These are phyloP conservation scores for Cocos nucifera DNA, from an alignment of 176 grass and related monocot species.

Conservation along the genomic window DNA sequence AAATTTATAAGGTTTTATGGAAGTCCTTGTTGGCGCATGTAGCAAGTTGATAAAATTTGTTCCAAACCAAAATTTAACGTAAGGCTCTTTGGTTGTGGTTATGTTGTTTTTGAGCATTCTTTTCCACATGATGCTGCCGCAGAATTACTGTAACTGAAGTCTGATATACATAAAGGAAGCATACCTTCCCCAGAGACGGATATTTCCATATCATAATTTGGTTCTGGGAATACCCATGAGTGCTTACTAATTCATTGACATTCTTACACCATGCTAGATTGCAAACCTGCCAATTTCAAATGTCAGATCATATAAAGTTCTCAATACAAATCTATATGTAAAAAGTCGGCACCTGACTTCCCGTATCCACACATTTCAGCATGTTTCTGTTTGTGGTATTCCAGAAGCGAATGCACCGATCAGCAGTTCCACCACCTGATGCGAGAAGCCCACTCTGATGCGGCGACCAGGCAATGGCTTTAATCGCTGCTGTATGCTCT, in stretches of 20 bases:
- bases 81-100: too few species aligned
- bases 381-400: slow-evolving; percentile 77
- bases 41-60: too few species aligned
- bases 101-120: too few species aligned
- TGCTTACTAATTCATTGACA: slow-evolving; percentile 88
- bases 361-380: slow-evolving; percentile 83
- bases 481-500: slow-evolving; percentile 85
- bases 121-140: too few species aligned
- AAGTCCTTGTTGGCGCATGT: too few species aligned
- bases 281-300: slow-evolving; percentile 47
- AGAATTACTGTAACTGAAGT: too few species aligned
- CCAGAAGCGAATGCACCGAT: slow-evolving; percentile 93
- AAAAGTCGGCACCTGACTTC: slow-evolving; percentile 54
- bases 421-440: slow-evolving; percentile 93
- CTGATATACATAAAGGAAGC: not conserved
- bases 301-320: too few species aligned
- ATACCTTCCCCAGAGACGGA: slow-evolving; percentile 84
- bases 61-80: too few species aligned
- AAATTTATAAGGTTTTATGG: too few species aligned
- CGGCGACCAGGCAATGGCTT: slow-evolving; percentile 94
- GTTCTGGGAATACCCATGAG: slow-evolving; percentile 95
- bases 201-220: slow-evolving; percentile 99
- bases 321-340: too few species aligned
- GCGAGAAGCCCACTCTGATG: slow-evolving; percentile 87
- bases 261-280: slow-evolving; percentile 99